Evolutionary conservation across 495 filamentous ascomycete species (phyloP).

Genomic region (Peziza echinospora): DNA sequence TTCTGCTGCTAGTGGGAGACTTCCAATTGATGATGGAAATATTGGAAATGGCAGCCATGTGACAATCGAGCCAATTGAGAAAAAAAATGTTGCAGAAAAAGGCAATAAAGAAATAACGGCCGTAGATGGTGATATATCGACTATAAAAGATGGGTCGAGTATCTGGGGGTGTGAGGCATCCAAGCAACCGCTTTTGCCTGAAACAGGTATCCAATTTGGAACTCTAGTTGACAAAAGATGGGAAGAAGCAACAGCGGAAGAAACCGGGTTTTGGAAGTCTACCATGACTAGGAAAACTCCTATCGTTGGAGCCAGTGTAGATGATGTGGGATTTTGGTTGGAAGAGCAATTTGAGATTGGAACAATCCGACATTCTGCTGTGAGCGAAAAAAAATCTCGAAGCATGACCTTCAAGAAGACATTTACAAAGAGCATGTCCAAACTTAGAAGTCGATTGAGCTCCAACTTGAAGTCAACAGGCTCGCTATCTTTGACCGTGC

Average conservation of each 20-base stretch:
- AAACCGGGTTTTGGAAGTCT: neutral
- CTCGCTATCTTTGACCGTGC: neutral
- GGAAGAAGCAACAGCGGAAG: neutral
- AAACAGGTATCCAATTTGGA: neutral
- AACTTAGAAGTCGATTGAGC: constrained; percentile 11
- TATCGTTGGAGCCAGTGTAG: neutral
- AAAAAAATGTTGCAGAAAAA: no score
- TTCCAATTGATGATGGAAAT: no score
- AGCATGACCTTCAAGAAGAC: constrained; percentile 16
- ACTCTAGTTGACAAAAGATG: neutral
- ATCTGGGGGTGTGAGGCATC: neutral
- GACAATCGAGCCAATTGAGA: no score
- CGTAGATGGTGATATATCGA: neutral
- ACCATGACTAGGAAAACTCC: neutral
- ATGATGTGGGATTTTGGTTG: neutral
- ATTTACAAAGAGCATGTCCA: constrained; percentile 16
- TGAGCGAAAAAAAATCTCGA: constrained; percentile 3
- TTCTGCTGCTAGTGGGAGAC: no score
- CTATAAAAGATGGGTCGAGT: neutral
- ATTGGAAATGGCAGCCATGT: no score
- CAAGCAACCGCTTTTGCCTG: neutral
- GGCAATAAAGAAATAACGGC: no score
- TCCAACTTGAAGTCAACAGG: constrained; percentile 5
- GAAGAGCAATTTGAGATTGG: neutral
- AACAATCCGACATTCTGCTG: neutral